Base-by-base conservation (phyloP, 495 filamentous ascomycete genomes). In the Neurospora terricola region DNA sequence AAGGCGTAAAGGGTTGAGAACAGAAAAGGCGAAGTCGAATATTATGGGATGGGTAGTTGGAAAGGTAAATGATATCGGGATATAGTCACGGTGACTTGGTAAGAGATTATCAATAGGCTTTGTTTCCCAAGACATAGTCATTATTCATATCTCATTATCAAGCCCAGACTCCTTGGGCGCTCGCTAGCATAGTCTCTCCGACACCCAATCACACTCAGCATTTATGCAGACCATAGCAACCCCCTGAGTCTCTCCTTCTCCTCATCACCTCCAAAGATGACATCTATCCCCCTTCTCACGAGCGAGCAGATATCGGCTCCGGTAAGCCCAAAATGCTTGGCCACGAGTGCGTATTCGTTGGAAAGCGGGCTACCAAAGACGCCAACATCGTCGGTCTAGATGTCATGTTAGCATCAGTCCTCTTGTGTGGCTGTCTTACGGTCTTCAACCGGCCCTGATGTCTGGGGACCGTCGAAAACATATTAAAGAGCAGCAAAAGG, bases 311-410 rank as follows among this genome's bases (percentile, higher is more conserved):
- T 80, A 69, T 92, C 87, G 2, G 79, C 73, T 42, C 84, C 83
- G 38, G 74, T 79, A 23, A 96, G 81, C 0, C 81, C 80, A 76
- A 96, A 96, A 77, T 94, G 88, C 79, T 91, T 79, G 4, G 91
- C 89, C 14, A 91, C 91, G 18, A 96, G 87, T 5, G 84, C 78
- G 76, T 94, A 94, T 77, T 97, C 93, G 74, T 94, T 90, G 14
- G 91, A 94, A n/a, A 95, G 81, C 1, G 87, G 86, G 79, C 91
- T 94, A 48, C 88, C 90, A 72, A 97, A 95, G 45, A 96, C 88
- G 3, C 93, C 93, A 27, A 97, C 92, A 81, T 96, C 93, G 81
- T 96, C 93, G 1, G 93, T 96, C 92, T 94, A 74, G n/a, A 23
- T 14, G 36, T 18, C 1, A 9, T 30, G 27, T 62, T 62, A 62